phyloP scores from a whole-genome alignment of 1,139 yeast genomes.

The Pneumocystis oryctolagi region DNA sequence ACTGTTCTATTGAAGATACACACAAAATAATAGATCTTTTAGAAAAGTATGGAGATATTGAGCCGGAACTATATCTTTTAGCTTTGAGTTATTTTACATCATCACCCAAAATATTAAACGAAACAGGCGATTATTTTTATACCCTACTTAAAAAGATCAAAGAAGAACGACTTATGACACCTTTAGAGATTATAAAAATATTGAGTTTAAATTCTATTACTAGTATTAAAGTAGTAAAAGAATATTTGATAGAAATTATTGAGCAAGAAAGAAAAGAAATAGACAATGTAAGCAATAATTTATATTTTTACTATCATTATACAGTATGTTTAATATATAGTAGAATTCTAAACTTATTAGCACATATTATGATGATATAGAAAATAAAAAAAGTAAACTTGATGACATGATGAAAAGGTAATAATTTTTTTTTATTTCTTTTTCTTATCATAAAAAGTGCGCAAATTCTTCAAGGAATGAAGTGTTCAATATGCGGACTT shows the following conservation, averaged over 20 bases:
- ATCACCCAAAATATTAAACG: slow-evolving; percentile 36
- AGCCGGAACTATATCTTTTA: slow-evolving; percentile 50
- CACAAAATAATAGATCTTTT: slow-evolving; percentile 42
- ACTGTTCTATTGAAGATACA: slow-evolving; percentile 45
- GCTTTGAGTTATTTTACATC: slow-evolving; percentile 57
- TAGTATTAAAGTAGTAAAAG: slow-evolving; percentile 59
- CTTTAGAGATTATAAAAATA: slow-evolving; percentile 60
- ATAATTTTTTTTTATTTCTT: background rate
- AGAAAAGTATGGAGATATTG: slow-evolving; percentile 43
- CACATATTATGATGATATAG: slow-evolving; percentile 56
- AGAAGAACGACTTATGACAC: slow-evolving; percentile 43
- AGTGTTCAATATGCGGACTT: slow-evolving; percentile 57
- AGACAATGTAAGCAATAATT: slow-evolving; percentile 26
- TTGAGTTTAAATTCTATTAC: slow-evolving; percentile 51
- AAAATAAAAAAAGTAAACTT: slow-evolving; percentile 39
- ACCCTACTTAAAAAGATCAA: slow-evolving; percentile 41
- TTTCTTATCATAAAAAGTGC: slow-evolving; percentile 20
- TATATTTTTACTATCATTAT: background rate
- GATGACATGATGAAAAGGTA: slow-evolving; percentile 37
- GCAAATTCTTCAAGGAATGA: slow-evolving; percentile 48
- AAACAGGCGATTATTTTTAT: slow-evolving; percentile 38
- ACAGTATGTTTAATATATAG: background rate
- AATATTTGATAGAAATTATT: slow-evolving; percentile 49
- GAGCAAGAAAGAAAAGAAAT: slow-evolving; percentile 51
- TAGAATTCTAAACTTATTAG: slow-evolving; percentile 46